Conservation (phyloP, 306 rosid genomes). For the Phaseolus lunatus region DNA sequence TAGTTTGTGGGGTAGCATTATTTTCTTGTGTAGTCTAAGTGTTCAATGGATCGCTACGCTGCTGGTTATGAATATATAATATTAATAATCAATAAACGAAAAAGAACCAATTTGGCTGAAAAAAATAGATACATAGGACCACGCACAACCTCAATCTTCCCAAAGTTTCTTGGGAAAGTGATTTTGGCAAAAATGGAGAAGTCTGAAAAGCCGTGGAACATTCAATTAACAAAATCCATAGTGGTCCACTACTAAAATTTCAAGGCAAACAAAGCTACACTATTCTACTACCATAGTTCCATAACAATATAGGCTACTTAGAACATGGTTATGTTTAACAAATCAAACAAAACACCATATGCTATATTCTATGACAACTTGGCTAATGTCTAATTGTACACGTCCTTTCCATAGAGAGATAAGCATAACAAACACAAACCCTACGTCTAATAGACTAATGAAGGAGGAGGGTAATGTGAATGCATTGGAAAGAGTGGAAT, state of each 20-base stretch:
- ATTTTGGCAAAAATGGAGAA: neutral
- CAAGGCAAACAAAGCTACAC: neutral
- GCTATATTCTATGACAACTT: conserved; percentile 22
- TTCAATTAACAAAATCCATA: neutral
- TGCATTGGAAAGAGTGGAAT: conserved; percentile 37
- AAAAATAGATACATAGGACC: neutral
- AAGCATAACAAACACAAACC: conserved; percentile 43
- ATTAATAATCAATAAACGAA: neutral
- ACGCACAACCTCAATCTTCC: neutral
- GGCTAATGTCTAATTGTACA: conserved; percentile 35
- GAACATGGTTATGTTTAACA: neutral
- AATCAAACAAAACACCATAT: neutral
- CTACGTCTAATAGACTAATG: conserved; percentile 11
- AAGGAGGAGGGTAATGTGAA: conserved; percentile 20
- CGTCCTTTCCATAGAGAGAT: conserved; percentile 1
- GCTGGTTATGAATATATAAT: neutral
- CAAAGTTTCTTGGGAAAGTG: neutral
- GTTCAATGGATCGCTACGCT: neutral
- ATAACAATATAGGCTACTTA: neutral
- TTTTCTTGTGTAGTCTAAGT: neutral
- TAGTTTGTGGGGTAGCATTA: conserved; percentile 7
- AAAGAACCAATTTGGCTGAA: neutral
- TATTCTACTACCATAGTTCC: neutral
- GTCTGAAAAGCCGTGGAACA: neutral
- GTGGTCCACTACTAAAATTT: neutral